Base-by-base conservation (phyloP, 176 grass and related monocot genomes). In the Carex kokanica region DNA sequence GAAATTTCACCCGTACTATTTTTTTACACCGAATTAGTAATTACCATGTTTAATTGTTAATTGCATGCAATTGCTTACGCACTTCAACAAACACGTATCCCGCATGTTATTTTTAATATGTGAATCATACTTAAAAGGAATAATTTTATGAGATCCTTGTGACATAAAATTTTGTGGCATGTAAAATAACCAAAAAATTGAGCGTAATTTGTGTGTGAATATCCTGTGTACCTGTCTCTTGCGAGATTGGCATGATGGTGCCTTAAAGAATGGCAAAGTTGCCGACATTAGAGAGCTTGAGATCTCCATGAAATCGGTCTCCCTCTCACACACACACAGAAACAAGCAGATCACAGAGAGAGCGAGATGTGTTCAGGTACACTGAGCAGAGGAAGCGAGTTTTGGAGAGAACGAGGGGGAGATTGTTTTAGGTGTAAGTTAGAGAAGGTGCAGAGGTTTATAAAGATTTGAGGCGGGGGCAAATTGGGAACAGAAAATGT, bases 141-240 rank as follows among this genome's bases (percentile, higher is more conserved):
- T 24, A 16, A 55, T 54, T 54, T 54, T 54, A 75, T 54, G 2
- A 75, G 13, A 47, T 17, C 4, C 72, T 54, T 27, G 6, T 54
- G 23, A 55, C 70, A 74, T 24, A 24, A 52, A 52, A 74, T 5
- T 47, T 2, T 54, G n/a, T 53, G 7, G 20, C 71, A 74, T 53
- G 8, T 75, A 17, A 16, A 8, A 69, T 7, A 0, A 52, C n/a
- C 10, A 12, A 78, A n/a, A 16, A 5, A 32, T 27, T 12, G 17
- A 13, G 58, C 2, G 15, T 57, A 20, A 72, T 84, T 21, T 66
- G 0, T 10, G 40, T 17, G 62, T 82, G 53, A 9, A 31, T 12
- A 29, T 64, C 13, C 12, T 75, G 5, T 72, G 14, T 84, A 94
- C 94, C 88, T 97, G 88, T 38, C 94, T 84, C 13, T 87, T 91